Conservation (phyloP, 2,329 filamentous ascomycete species). For the Aspergillus spinulosporus region DNA sequence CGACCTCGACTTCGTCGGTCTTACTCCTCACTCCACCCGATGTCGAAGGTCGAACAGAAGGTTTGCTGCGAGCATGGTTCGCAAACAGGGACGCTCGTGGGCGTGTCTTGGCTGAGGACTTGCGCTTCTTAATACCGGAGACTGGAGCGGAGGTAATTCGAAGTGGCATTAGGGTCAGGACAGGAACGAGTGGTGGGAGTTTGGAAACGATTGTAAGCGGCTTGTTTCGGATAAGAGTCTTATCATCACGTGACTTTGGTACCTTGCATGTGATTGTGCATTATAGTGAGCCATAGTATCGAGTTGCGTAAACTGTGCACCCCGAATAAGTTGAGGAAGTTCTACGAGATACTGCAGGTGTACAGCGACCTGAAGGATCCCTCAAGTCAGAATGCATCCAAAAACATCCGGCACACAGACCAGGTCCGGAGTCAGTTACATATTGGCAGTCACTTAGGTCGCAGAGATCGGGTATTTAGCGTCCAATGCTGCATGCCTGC, state of each 20-base stretch:
- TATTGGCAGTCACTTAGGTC: no score
- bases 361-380: neutral
- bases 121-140: conserved; percentile 46
- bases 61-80: conserved; percentile 43
- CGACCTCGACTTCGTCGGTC: conserved; percentile 23
- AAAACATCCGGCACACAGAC: no score
- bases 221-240: neutral
- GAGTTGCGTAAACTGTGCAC: neutral
- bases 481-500: no score
- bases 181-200: conserved; percentile 7
- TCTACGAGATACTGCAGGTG: neutral
- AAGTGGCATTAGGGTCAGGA: conserved; percentile 43
- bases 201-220: conserved; percentile 1
- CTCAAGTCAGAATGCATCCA: no score
- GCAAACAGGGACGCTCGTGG: conserved; percentile 45
- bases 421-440: no score
- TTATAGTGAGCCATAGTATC: neutral
- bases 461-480: no score
- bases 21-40: conserved; percentile 24
- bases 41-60: conserved; percentile 28
- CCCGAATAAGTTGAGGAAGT: neutral
- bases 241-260: neutral
- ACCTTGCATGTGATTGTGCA: neutral
- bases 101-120: conserved; percentile 30
- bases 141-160: conserved; percentile 51